Evolutionary conservation across 805 yeast genomes (phyloP), one percentile per base, ranked within the genome.

Genomic region (Lipomyces japonicus): DNA sequence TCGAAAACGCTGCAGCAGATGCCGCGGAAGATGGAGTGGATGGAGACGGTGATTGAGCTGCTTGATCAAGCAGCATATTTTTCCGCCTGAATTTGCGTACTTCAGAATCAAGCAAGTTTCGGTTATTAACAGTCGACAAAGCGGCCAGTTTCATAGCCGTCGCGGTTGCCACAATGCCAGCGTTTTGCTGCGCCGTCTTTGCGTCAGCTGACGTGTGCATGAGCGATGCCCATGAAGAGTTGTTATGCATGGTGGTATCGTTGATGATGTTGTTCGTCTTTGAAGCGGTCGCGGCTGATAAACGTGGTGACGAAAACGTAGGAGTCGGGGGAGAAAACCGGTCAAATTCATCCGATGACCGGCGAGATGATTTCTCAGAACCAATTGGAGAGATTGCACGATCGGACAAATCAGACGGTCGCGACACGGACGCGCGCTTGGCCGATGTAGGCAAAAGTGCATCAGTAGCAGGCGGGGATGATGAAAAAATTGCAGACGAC

Each of bases 111-210:
- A 73, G 61, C 39, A 68, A 66, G 3, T 65, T 80, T 21, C 86
- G 65, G 5, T 77, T 74, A 64, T 79, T 79, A 53, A 81, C 81
- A 2, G 87, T 81, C 23, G 82, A 77, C 48, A 82, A 71, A 0
- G 87, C 87, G 3, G 84, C 84, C 56, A 82, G 68, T 62, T 82
- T 82, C 65, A 77, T 67, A n/a, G 78, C 76, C 26, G 75, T 72
- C 21, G 62, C 46, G 46, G 49, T 57, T 6, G 63, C 55, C 25
- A 55, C 50, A 22, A 66, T 64, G 46, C 65, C 68, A 12, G 61
- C 61, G 44, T 59, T 63, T 39, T 60, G 51, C 39, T 57, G 59
- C 30, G 53, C 42, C 6, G 57, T 12, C 37, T 42, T 28, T 9
- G 44, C 46, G 18, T 35, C 38, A 10, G 44, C 39, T 12, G 37